phyloP scores from a whole-genome alignment of 2,329 filamentous ascomycete genomes.

The Aschersonia sp. region DNA sequence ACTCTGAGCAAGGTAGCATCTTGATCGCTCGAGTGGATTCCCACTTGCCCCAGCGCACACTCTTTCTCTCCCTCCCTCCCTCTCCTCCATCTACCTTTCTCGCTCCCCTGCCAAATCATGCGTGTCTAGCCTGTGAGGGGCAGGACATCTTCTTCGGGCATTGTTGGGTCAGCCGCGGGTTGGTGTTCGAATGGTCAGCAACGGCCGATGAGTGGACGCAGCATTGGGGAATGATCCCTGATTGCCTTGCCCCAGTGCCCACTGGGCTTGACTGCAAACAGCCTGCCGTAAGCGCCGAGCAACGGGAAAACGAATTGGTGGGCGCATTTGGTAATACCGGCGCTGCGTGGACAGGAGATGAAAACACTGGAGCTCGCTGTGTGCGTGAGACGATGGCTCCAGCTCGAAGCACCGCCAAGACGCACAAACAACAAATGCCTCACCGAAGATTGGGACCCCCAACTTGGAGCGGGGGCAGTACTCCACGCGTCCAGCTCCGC shows the following conservation, averaged over 20 bases:
- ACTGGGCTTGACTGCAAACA: neutral
- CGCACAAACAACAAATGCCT: neutral
- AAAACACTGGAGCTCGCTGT: neutral
- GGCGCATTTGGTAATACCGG: neutral
- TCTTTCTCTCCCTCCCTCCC: too few species aligned
- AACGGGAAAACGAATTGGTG: neutral
- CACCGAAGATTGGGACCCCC: neutral
- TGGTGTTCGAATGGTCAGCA: neutral
- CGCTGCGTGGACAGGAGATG: neutral
- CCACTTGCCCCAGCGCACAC: too few species aligned
- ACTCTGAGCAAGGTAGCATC: too few species aligned
- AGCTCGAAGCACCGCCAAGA: neutral
- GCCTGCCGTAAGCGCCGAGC: neutral
- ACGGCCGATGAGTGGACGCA: neutral
- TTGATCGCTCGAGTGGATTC: too few species aligned
- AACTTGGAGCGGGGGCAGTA: neutral
- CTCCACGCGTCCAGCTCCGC: neutral
- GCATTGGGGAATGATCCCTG: neutral
- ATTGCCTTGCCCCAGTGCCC: neutral
- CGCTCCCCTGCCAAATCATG: neutral
- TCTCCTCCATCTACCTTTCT: neutral
- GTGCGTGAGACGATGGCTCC: neutral
- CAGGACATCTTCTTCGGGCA: neutral
- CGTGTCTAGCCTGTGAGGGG: neutral
- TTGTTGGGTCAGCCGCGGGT: neutral